phyloP scores from a whole-genome alignment of 1,139 yeast species.

The Hemisphaericaspora xylofermentans region DNA sequence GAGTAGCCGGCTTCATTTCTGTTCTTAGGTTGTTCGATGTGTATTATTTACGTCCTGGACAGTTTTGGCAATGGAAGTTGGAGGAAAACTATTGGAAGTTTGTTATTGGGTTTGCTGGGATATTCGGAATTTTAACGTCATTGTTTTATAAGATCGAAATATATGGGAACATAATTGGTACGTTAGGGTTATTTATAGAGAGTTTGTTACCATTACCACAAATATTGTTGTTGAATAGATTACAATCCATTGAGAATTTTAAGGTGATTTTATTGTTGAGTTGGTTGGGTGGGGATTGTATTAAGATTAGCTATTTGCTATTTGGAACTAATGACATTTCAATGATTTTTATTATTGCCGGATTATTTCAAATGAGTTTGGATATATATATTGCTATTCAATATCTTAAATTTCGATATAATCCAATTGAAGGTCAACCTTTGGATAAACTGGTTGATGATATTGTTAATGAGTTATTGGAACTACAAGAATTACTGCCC shows the following conservation, averaged over 20 bases:
- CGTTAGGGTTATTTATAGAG: slow-evolving; percentile 73
- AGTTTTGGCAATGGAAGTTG: slow-evolving; percentile 86
- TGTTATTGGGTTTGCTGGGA: slow-evolving; percentile 45
- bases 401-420: slow-evolving; percentile 53
- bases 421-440: background rate
- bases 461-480: slow-evolving; percentile 8
- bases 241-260: slow-evolving; percentile 75
- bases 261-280: slow-evolving; percentile 70
- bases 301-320: slow-evolving; percentile 69
- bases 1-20: slow-evolving; percentile 21
- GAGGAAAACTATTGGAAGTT: slow-evolving; percentile 66
- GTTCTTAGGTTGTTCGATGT: slow-evolving; percentile 65
- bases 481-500: slow-evolving; percentile 2
- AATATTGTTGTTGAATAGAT: slow-evolving; percentile 65
- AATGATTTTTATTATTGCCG: slow-evolving; percentile 69
- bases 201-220: slow-evolving; percentile 88
- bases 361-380: slow-evolving; percentile 74
- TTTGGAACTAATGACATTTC: slow-evolving; percentile 74
- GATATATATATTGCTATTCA: slow-evolving; percentile 78
- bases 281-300: slow-evolving; percentile 87
- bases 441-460: slow-evolving; percentile 11
- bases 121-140: slow-evolving; percentile 44
- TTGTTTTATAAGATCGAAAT: slow-evolving; percentile 36
- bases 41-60: slow-evolving; percentile 59
- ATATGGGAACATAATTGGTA: slow-evolving; percentile 64